Percentiles rank a stretch among this genome's conserved stretches.
These are phyloP conservation scores for Yamadazyma dendronema DNA, from an alignment of 1,139 yeast species.

Conservation along the genomic window DNA sequence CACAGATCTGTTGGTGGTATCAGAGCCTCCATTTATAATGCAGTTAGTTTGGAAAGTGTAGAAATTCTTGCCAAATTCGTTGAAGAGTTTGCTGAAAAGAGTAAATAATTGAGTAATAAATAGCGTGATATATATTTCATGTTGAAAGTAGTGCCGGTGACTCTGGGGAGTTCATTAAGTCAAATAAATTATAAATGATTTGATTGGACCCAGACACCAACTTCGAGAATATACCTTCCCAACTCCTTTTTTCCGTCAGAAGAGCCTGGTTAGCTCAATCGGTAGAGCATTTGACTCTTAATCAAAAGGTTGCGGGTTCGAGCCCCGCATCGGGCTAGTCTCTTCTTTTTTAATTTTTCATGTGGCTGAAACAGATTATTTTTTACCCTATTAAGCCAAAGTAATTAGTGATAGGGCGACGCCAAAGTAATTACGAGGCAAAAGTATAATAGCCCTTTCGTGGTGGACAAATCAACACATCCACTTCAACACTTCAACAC, in stretches of 20 bases:
- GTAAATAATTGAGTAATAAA: too few species aligned
- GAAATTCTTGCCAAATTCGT: slow-evolving; percentile 59
- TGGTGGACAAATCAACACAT: too few species aligned
- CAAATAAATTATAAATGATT: too few species aligned
- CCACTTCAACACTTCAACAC: too few species aligned
- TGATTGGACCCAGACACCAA: too few species aligned
- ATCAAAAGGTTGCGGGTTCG: slow-evolving; percentile 53
- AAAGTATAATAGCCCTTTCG: too few species aligned
- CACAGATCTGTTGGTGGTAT: slow-evolving; percentile 97
- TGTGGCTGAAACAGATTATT: too few species aligned
- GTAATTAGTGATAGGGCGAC: too few species aligned
- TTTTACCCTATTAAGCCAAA: neutral
- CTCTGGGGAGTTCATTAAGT: too few species aligned
- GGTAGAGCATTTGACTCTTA: slow-evolving; percentile 49
- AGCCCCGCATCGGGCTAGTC: slow-evolving; percentile 54
- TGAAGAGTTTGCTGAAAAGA: slow-evolving; percentile 61
- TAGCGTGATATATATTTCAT: neutral
- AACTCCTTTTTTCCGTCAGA: neutral
- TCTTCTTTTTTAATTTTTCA: slow-evolving; percentile 14
- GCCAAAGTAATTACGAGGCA: too few species aligned
- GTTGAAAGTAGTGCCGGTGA: too few species aligned
- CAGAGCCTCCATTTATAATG: slow-evolving; percentile 90
- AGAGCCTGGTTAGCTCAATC: slow-evolving; percentile 46
- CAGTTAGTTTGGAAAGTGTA: slow-evolving; percentile 67
- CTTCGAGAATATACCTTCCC: too few species aligned